Base-by-base conservation (phyloP, 2,329 filamentous ascomycete genomes). In the Coniosporium tulheliwenetii region DNA sequence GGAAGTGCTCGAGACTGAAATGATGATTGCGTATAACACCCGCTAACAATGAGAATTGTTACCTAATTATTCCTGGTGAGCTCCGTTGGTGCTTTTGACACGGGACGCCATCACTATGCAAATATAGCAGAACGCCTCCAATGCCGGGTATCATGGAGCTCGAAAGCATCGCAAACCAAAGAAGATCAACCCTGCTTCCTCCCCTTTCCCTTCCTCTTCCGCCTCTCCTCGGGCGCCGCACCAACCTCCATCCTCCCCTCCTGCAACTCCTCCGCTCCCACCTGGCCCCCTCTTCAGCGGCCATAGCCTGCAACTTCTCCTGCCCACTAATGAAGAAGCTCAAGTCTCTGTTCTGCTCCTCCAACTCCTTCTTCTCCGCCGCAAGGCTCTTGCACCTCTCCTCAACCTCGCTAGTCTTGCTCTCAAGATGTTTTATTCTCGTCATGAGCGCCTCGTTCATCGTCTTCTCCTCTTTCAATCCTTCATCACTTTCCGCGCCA, bases 261-360 rank as follows among this genome's bases (percentile, higher is more conserved):
- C 48, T 79, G 75, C 32, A 91, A 59, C 57, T 89, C 83, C n/a
- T 81, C 82, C 19, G 19, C 19, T 7, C 19, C 19, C 3, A 26
- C 19, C 19, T 26, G 19, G 19, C 19, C 30, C 76, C 73, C 43
- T 74, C 77, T 48, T 70, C 71, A 7, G 19, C 19, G 26, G 71
- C 72, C 61, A 86, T 62, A 58, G 79, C 73, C 62, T 74, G 79
- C 50, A 95, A 61, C 60, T 85, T 89, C 60, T 91, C 78, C 58
- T 82, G 77, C 0, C 84, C 81, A 14, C 77, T 83, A 44, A 95
- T 89, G 53, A 89, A 93, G 70, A 93, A 87, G 39, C 71, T 78
- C 55, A 95, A 57, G 56, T 95, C 89, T 10, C 82, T 73, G 55
- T 94, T 93, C 69, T 86, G 81, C 57, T 93, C 86, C 48, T 78